Evolutionary conservation across 225 moss, liverwort and hornwort genomes (phyloP).

Genomic region (Physcomitrium patens): DNA sequence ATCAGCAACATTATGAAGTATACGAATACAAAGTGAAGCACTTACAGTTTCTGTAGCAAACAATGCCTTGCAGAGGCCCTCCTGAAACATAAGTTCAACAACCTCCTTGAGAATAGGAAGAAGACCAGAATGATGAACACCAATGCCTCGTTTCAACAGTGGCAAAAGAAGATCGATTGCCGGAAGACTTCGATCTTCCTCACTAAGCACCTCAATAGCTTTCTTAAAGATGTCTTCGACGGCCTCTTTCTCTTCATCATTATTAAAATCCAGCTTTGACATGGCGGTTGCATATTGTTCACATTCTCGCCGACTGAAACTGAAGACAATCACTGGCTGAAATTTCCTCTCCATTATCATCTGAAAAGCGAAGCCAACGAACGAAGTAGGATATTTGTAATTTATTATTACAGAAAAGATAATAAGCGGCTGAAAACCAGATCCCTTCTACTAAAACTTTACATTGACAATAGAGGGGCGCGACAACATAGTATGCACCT

Average conservation of each 20-base stretch:
- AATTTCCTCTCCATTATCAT: conserved; percentile 98
- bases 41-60: conserved; percentile 98
- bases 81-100: conserved; percentile 93
- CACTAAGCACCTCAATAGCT: conserved; percentile 85
- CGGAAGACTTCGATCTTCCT: conserved; percentile 85
- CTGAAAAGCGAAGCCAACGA: conserved; percentile 41
- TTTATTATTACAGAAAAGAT: not conserved
- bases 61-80: conserved; percentile 92
- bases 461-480: not conserved
- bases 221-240: conserved; percentile 86
- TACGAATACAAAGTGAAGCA: conserved; percentile 6
- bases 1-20: conserved; percentile 20
- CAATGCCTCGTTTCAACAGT: conserved; percentile 92
- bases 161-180: conserved; percentile 85
- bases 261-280: conserved; percentile 87
- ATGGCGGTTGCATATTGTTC: conserved; percentile 76
- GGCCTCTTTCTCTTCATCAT: conserved; percentile 85
- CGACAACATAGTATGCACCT: not conserved
- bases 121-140: conserved; percentile 97
- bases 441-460: not conserved
- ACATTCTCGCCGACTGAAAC: conserved; percentile 96
- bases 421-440: conserved; percentile 17
- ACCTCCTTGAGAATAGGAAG: conserved; percentile 97
- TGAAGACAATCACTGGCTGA: conserved; percentile 95
- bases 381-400: not conserved